phyloP scores from a whole-genome alignment of 306 rosid species.

The Pachyrhizus erosus region DNA sequence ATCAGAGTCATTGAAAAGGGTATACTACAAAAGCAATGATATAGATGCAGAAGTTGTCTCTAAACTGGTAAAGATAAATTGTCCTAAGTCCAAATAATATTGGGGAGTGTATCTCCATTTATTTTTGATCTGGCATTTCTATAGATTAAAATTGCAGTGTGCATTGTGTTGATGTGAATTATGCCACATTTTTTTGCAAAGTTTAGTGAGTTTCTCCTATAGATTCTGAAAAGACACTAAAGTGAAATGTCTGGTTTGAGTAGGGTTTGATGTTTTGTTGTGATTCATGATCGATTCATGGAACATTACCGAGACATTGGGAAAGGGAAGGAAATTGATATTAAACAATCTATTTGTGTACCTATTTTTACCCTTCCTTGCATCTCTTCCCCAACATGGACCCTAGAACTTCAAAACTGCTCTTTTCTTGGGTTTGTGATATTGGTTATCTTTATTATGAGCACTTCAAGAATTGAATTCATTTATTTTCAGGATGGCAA shows the following conservation, averaged over 20 bases:
- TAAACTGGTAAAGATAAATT: constrained; percentile 49
- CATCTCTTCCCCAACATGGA: not conserved
- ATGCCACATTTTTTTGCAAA: constrained; percentile 23
- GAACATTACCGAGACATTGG: not conserved
- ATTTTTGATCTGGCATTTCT: constrained; percentile 12
- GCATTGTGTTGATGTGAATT: constrained; percentile 29
- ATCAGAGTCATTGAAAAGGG: too few relatives aligned
- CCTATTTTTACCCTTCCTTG: not conserved
- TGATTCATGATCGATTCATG: not conserved
- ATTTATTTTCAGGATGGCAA: constrained; percentile 32
- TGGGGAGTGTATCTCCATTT: constrained; percentile 26
- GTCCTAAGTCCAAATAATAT: constrained; percentile 18
- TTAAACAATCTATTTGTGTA: not conserved
- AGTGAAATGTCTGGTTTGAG: constrained; percentile 15
- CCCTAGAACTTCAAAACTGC: not conserved
- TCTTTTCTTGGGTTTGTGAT: not conserved
- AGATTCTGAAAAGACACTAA: not conserved
- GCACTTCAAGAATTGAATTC: constrained; percentile 6
- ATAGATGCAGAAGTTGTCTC: constrained; percentile 44
- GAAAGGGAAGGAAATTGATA: not conserved
- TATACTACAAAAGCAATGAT: constrained; percentile 43
- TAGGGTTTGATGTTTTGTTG: constrained; percentile 22
- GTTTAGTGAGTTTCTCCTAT: constrained; percentile 27
- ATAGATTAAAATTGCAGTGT: not conserved
- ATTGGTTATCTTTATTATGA: not conserved